Conservation (phyloP, 1,139 yeast species). For the Yamadazyma atlantica region DNA sequence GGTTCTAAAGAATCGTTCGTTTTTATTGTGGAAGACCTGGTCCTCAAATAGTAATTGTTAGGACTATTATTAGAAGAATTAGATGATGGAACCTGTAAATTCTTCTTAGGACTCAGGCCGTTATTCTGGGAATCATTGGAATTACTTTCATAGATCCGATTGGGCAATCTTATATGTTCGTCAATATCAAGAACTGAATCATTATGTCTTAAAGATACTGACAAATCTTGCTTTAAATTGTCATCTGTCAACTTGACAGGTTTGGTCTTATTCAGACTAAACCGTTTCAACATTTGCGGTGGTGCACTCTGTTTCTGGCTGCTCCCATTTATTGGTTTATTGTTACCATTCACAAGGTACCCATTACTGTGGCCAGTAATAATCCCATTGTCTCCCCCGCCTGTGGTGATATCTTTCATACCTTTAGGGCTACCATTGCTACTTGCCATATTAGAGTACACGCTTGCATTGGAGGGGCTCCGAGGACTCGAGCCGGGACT, state of each 20-base stretch:
- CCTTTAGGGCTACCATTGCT: not conserved
- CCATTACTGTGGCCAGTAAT: not conserved
- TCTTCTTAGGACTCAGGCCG: not conserved
- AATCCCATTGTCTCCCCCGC: not conserved
- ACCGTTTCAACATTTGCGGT: conserved; percentile 10
- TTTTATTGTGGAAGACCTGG: not conserved
- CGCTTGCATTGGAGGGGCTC: not conserved
- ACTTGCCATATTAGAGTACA: not conserved
- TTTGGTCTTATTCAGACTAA: conserved; percentile 10
- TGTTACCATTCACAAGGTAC: not conserved
- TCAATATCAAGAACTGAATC: conserved; percentile 38
- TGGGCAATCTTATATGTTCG: conserved; percentile 23
- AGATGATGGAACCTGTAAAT: not conserved
- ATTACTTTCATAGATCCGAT: conserved; percentile 8
- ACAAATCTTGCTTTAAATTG: conserved; percentile 14
- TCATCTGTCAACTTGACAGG: conserved; percentile 15
- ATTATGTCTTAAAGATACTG: conserved; percentile 42
- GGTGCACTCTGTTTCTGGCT: conserved; percentile 7
- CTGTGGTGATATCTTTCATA: not conserved
- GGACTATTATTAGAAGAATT: not conserved
- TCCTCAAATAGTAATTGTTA: not conserved
- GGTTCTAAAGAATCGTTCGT: conserved; percentile 3
- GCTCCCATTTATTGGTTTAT: not conserved
- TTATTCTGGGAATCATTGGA: conserved; percentile 4
- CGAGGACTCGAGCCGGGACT: conserved; percentile 1